phyloP scores from a whole-genome alignment of 805 yeast genomes.

The Candida pini region DNA sequence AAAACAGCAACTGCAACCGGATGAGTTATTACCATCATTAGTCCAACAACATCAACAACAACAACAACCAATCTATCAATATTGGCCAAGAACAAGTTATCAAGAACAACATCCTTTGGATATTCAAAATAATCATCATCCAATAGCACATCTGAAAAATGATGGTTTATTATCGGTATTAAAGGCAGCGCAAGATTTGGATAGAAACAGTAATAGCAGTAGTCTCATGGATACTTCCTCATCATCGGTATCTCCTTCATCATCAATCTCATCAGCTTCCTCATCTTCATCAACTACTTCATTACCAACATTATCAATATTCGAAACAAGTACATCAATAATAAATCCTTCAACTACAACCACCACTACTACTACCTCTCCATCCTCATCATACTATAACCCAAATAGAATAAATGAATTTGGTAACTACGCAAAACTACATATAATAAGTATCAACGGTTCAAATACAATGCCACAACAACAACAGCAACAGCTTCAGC shows the following conservation, averaged over 20 bases:
- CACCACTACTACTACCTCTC: not conserved
- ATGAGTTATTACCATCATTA: not conserved
- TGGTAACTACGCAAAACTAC: not conserved
- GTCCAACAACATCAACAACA: not conserved
- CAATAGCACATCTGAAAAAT: no score
- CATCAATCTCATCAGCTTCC: constrained; percentile 2
- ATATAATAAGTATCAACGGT: not conserved
- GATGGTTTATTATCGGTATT: constrained; percentile 22
- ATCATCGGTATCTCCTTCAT: not conserved
- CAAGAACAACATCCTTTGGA: not conserved
- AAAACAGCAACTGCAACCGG: not conserved
- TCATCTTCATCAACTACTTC: constrained; percentile 5
- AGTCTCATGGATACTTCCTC: not conserved
- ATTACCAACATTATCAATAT: constrained; percentile 7
- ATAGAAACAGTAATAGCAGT: constrained; percentile 1
- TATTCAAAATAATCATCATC: no score
- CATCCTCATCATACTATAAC: not conserved
- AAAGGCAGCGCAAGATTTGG: constrained; percentile 21
- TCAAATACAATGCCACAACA: not conserved
- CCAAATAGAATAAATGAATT: not conserved
- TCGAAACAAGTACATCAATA: not conserved
- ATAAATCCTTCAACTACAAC: not conserved
- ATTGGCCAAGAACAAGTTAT: not conserved
- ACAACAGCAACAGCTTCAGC: constrained; percentile 1
- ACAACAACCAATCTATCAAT: not conserved